Evolutionary conservation across 176 grass and related monocot species (phyloP).

Genomic region (Hordeum marinum): DNA sequence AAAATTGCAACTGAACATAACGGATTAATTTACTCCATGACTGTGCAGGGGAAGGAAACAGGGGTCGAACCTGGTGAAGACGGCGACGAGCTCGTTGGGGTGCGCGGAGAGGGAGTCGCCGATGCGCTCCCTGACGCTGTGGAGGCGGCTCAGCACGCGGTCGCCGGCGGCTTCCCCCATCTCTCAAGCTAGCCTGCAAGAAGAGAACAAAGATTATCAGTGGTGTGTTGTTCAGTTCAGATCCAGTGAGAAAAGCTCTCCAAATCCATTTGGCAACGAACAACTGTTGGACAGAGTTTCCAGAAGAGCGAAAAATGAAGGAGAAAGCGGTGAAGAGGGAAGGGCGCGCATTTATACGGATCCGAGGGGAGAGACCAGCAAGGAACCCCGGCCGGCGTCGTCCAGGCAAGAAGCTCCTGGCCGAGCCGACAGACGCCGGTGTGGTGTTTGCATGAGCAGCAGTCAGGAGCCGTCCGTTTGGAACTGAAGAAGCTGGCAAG

Average conservation of each 20-base stretch:
- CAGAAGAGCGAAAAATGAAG: not conserved
- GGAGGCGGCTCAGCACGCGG: slow-evolving; percentile 70
- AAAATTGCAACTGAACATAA: not conserved
- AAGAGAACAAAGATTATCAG: not conserved
- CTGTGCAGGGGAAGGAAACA: not conserved
- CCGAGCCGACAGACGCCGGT: too few relatives aligned
- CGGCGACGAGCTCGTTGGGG: slow-evolving; percentile 90
- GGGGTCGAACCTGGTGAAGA: slow-evolving; percentile 81
- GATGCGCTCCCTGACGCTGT: slow-evolving; percentile 88
- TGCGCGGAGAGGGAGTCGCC: slow-evolving; percentile 88
- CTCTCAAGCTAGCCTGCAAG: slow-evolving; percentile 27
- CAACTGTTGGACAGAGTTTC: not conserved
- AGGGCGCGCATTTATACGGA: too few relatives aligned
- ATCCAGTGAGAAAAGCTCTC: not conserved
- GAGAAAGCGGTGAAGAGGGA: too few relatives aligned
- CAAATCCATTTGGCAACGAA: too few relatives aligned
- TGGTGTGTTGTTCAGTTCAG: not conserved
- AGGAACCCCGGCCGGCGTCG: too few relatives aligned
- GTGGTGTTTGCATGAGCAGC: slow-evolving; percentile 2
- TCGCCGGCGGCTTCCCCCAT: slow-evolving; percentile 72
- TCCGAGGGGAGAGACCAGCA: too few relatives aligned
- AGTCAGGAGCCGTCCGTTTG: slow-evolving; percentile 19
- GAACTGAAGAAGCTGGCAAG: slow-evolving; percentile 7
- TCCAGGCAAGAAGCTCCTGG: too few relatives aligned
- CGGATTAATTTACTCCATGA: too few relatives aligned